Conservation (phyloP, 805 yeast genomes). For the Jamesozyma hellenica region DNA sequence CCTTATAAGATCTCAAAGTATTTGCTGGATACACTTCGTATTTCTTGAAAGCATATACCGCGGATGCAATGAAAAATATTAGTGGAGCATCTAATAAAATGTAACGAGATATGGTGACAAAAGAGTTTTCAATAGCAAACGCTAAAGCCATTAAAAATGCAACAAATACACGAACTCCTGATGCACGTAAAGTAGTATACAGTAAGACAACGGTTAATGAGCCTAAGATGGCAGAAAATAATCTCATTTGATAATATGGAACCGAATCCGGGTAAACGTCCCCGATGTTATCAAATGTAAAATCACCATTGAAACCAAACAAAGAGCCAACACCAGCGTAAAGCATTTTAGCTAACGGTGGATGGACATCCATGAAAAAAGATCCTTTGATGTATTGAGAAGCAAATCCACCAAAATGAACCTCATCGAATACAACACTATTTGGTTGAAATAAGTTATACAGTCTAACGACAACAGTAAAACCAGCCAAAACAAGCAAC, state of each 20-base stretch:
- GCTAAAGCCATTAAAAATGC: conserved; percentile 47
- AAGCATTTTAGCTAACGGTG: conserved; percentile 70
- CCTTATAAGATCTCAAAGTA: conserved; percentile 44
- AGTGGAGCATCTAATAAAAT: conserved; percentile 69
- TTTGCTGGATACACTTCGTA: conserved; percentile 59
- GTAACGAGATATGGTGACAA: conserved; percentile 62
- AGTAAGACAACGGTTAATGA: conserved; percentile 53
- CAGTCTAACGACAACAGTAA: conserved; percentile 53
- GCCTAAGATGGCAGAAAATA: conserved; percentile 59
- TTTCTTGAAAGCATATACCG: conserved; percentile 55
- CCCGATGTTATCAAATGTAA: conserved; percentile 58
- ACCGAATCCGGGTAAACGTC: conserved; percentile 43
- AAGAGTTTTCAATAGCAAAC: conserved; percentile 57
- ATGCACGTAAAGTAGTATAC: conserved; percentile 58
- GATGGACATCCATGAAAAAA: conserved; percentile 68
- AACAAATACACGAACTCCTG: conserved; percentile 60
- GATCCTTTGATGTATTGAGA: conserved; percentile 59
- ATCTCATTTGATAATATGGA: conserved; percentile 64
- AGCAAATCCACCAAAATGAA: conserved; percentile 95
- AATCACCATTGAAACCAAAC: conserved; percentile 66
- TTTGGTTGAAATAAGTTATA: conserved; percentile 54
- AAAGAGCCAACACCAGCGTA: conserved; percentile 59
- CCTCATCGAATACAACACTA: conserved; percentile 87
- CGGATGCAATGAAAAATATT: conserved; percentile 64
- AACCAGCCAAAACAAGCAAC: conserved; percentile 35